phyloP scores from a whole-genome alignment of 2,329 filamentous ascomycete genomes.

The Rhinocladiella mackenziei region DNA sequence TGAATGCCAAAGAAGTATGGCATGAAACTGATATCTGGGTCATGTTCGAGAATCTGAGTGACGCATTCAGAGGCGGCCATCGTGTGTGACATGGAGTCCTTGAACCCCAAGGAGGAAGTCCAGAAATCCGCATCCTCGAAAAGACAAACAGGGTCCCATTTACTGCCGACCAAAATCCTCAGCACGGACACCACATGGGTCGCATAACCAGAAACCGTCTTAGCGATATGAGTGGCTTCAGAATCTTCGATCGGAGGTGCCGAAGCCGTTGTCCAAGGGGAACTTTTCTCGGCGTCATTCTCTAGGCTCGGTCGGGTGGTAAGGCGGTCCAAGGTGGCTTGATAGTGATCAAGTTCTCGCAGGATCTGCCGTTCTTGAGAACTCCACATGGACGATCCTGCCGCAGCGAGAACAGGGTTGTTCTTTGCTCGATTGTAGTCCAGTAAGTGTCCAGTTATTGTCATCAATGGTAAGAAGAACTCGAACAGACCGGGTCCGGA shows the following conservation, averaged over 20 bases:
- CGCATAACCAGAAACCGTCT: conserved; percentile 47
- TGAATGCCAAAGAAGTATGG: conserved; percentile 53
- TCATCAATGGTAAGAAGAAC: conserved; percentile 50
- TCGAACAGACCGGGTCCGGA: conserved; percentile 48
- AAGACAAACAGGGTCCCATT: conserved; percentile 51
- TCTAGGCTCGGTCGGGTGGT: conserved; percentile 3
- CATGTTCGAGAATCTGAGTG: conserved; percentile 45
- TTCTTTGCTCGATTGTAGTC: conserved; percentile 45
- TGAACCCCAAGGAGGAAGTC: conserved; percentile 47
- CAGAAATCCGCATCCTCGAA: conserved; percentile 49
- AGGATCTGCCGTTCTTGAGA: conserved; percentile 36
- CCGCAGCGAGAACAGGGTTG: conserved; percentile 42
- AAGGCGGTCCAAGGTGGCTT: conserved; percentile 39
- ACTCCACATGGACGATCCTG: conserved; percentile 34
- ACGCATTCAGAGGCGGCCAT: conserved; percentile 47
- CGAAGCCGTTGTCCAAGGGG: conserved; percentile 8
- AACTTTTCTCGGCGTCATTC: conserved; percentile 12
- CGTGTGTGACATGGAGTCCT: conserved; percentile 46
- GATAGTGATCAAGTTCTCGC: conserved; percentile 38
- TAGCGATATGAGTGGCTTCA: conserved; percentile 34
- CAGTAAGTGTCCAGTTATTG: conserved; percentile 49
- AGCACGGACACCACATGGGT: conserved; percentile 49
- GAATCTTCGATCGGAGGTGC: conserved; percentile 19
- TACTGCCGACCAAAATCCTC: conserved; percentile 47
- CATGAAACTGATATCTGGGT: conserved; percentile 51